Base-by-base conservation (phyloP, 208 protist species). In the Leishmania lainsoni region DNA sequence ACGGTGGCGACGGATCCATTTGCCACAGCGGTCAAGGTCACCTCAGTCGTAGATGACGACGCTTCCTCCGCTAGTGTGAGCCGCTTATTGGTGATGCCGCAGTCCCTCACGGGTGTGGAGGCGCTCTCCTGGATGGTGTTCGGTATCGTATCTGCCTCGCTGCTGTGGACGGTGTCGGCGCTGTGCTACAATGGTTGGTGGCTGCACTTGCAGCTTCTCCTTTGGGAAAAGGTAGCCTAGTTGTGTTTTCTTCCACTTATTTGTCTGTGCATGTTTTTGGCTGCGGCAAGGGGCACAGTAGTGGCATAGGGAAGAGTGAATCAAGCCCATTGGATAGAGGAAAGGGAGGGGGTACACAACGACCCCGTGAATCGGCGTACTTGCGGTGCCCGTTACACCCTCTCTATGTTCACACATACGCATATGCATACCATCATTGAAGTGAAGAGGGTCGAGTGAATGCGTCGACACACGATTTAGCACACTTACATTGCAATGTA, bases 151-250 rank as follows among this genome's bases (percentile, higher is more conserved):
- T 90, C 84, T 20, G 84, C 90, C 8, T 93, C 86, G 20, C 75
- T 95, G 20, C n/a, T 93, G 22, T 94, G 89, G 89, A 94, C 92
- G 39, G 59, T 92, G 48, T 90, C 86, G 22, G 89, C 89, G 26
- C 86, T 95, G 56, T 83, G 79, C 63, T 92, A 92, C 82, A 92
- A 93, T 71, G 89, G 88, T 20, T 93, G 92, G 92, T 93, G 89
- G 88, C 83, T 95, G 35, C 88, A 95, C 77, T 66, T 95, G 49
- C 86, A 95, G 76, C 82, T 93, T 5, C 78, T 95, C 45, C 88
- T 93, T 65, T 91, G 86, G 83, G 91, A 84, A 12, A 94, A 90
- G 65, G 70, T 94, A 54, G 63, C 78, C 39, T 79, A 72, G 42
- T 16, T 10, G n/a, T 59, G n/a, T 2, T 54, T 20, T 45, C 26